Evolutionary conservation across 306 rosid genomes (phyloP), one percentile per base, ranked within the genome.

Genomic region (Cicer judaicum): DNA sequence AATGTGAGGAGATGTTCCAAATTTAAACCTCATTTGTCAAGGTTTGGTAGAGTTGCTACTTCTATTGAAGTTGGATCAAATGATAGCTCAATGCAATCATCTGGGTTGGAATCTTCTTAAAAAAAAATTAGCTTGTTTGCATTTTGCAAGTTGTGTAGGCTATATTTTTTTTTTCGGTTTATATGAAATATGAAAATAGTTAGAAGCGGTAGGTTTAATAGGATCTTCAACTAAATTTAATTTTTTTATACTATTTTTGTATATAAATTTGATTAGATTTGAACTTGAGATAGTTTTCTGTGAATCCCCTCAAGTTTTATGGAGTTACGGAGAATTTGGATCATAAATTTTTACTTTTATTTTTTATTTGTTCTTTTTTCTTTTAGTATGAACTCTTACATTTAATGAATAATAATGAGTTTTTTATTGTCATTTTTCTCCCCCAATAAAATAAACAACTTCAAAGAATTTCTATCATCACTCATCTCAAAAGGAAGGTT

Each of bases 21-120:
- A 57, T 76, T 81, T 63, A 42, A 64, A 78, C 78, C 79, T 55
- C 75, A 81, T 42, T 9, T 81, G 19, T 56, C 82, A 50, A 72
- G 68, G 76, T 72, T 77, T 66, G 76, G 72, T 13, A 72, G 67
- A 34, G 44, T 47, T 59, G 46, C 43, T 9, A 24, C 43, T 9
- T 70, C 70, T 63, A 59, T 55, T 63, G 80, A 76, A 76, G 64
- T 55, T 12, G 64, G 64, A 49, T 7, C 76, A 48, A 62, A 56
- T 71, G 61, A 72, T 56, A 50, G 63, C 41, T 9, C 49, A 13
- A 8, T 47, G 44, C 38, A 57, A 43, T n/a, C n/a, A 12, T 48
- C 60, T 24, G 21, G 36, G 44, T 19, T 62, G 50, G 62, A 67
- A 47, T 68, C 74, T 63, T 34, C 43, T 70, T 70, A 54, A 40